phyloP scores from a whole-genome alignment of 2,329 filamentous ascomycete genomes.

The Exophiala oligosperma region DNA sequence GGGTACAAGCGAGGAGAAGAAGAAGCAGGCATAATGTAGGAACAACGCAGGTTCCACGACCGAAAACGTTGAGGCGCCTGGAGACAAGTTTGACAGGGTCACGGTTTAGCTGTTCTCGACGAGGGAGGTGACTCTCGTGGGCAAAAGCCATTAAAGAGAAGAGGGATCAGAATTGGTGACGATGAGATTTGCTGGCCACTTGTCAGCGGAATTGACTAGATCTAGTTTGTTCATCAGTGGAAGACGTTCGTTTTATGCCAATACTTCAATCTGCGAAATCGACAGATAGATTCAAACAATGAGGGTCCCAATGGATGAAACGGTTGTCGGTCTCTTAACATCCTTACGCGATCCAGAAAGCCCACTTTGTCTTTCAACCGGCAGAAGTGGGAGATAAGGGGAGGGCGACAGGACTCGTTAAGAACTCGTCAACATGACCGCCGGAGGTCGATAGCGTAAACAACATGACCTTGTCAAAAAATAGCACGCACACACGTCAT shows the following conservation, averaged over 20 bases:
- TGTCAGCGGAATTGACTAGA: neutral
- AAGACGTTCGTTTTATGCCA: neutral
- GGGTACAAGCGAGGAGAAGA: neutral
- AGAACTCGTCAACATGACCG: neutral
- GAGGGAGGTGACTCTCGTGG: neutral
- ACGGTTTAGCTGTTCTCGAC: neutral
- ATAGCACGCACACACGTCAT: neutral
- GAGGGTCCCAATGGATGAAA: neutral
- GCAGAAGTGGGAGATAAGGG: neutral
- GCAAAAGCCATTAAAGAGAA: neutral
- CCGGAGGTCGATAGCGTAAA: neutral
- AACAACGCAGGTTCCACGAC: neutral
- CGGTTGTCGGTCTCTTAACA: neutral
- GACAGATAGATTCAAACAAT: neutral
- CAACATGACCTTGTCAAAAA: neutral
- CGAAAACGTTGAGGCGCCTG: neutral
- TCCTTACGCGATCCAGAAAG: neutral
- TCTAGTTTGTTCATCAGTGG: neutral
- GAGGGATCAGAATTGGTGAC: neutral
- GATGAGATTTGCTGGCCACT: neutral
- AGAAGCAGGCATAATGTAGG: neutral
- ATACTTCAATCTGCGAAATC: neutral
- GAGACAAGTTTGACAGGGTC: neutral
- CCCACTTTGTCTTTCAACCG: neutral
- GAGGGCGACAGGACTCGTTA: neutral